These are phyloP conservation scores for Neospermospora avenae DNA, from an alignment of 2,329 filamentous ascomycete species.

Conservation along the genomic window DNA sequence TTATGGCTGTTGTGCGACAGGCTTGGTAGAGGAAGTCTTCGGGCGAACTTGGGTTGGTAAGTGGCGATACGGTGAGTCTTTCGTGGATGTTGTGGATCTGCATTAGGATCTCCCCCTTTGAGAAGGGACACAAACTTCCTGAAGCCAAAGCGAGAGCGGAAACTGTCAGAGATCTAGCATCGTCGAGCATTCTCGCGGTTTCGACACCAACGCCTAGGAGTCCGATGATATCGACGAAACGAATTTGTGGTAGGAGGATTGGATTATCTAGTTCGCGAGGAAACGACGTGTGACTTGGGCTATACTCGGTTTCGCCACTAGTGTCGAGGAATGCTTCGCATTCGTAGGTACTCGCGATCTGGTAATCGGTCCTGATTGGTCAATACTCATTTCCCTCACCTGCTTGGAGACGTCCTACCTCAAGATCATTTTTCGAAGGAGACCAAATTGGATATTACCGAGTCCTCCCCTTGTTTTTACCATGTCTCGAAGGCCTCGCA, in stretches of 20 bases:
- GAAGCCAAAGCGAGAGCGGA: conserved; percentile 19
- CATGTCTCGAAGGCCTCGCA: conserved; percentile 35
- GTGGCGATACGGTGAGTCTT: conserved; percentile 11
- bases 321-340: conserved; percentile 31
- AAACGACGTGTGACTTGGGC: conserved; percentile 17
- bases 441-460: conserved; percentile 16
- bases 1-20: conserved; percentile 27
- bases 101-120: conserved; percentile 20
- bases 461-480: conserved; percentile 30
- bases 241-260: conserved; percentile 23
- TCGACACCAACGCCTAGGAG: conserved; percentile 18
- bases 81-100: conserved; percentile 29
- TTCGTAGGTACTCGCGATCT: conserved; percentile 35
- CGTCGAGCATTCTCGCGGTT: conserved; percentile 31
- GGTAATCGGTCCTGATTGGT: conserved; percentile 32
- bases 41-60: background rate
- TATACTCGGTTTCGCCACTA: conserved; percentile 11
- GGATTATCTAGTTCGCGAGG: conserved; percentile 29
- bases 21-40: conserved; percentile 27
- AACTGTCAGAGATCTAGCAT: conserved; percentile 31
- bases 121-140: too few species aligned
- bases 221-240: conserved; percentile 19
- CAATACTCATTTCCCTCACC: background rate
- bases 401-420: conserved; percentile 23
- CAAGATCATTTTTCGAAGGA: conserved; percentile 27